phyloP scores from a whole-genome alignment of 208 protist species.

The Acanthamoeba lenticulata region DNA sequence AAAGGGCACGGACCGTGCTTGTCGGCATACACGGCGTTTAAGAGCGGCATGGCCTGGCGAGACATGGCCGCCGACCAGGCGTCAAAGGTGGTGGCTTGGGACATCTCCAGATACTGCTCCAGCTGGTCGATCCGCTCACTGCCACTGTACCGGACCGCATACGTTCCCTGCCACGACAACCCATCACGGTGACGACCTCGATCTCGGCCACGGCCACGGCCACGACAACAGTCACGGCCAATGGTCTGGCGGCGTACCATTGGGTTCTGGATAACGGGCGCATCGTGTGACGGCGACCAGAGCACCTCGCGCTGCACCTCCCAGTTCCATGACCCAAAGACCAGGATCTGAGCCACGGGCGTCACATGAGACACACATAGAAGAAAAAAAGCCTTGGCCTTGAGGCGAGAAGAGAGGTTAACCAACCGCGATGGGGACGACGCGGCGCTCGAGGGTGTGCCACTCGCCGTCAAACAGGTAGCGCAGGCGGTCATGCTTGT shows the following conservation, averaged over 20 bases:
- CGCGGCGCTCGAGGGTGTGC: neutral
- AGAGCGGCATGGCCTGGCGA: neutral
- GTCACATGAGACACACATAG: neutral
- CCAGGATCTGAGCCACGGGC: neutral
- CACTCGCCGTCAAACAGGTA: constrained; percentile 50
- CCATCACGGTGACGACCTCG: too few relatives aligned
- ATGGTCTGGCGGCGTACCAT: neutral
- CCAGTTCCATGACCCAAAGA: constrained; percentile 25
- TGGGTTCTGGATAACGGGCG: constrained; percentile 24
- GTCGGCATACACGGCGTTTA: constrained; percentile 44
- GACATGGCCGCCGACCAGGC: neutral
- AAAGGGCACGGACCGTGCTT: neutral
- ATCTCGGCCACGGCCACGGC: too few relatives aligned
- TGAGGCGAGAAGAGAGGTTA: neutral
- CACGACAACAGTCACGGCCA: neutral
- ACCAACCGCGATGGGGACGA: constrained; percentile 3
- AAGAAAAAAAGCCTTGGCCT: neutral
- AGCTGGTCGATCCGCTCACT: constrained; percentile 25
- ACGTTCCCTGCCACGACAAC: constrained; percentile 8
- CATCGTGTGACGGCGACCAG: constrained; percentile 47
- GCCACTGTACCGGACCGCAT: neutral
- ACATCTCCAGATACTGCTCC: constrained; percentile 1
- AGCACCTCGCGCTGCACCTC: constrained; percentile 28
- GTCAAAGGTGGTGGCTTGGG: neutral
- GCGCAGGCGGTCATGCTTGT: neutral